phyloP scores from a whole-genome alignment of 148 eudicot genomes.

The Rhododendron ferrugineum region DNA sequence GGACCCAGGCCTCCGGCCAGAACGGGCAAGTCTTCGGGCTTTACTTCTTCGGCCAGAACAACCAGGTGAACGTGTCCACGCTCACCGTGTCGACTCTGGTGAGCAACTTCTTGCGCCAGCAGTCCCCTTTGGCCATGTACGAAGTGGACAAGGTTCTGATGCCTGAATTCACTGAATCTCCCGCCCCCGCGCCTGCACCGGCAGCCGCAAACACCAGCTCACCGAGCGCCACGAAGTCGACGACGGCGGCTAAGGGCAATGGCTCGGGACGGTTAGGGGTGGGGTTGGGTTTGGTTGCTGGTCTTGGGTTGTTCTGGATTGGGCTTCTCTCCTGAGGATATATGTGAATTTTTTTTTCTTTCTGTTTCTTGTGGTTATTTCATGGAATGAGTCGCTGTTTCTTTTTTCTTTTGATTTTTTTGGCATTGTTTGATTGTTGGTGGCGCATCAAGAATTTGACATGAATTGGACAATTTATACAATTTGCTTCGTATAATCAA shows the following conservation, averaged over 20 bases:
- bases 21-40: conserved; percentile 43
- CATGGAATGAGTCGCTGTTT: background rate
- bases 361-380: background rate
- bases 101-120: conserved; percentile 36
- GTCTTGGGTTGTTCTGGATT: conserved; percentile 36
- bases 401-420: too few species aligned
- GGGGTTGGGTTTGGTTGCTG: conserved; percentile 39
- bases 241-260: conserved; percentile 13
- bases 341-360: background rate
- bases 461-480: background rate
- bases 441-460: background rate
- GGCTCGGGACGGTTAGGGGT: conserved; percentile 25
- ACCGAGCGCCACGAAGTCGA: conserved; percentile 5
- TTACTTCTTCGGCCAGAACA: conserved; percentile 30
- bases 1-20: conserved; percentile 61
- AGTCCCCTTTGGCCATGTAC: conserved; percentile 50
- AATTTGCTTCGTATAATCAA: too few species aligned
- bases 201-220: background rate
- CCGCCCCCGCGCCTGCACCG: conserved; percentile 28
- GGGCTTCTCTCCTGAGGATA: conserved; percentile 26
- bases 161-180: conserved; percentile 37
- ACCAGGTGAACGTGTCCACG: conserved; percentile 56
- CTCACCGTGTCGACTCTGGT: conserved; percentile 34
- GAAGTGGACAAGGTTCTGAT: conserved; percentile 59
- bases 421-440: background rate